These are phyloP conservation scores for Phytophthora tentaculata DNA, from an alignment of 352 stramenopile species.

Conservation along the genomic window DNA sequence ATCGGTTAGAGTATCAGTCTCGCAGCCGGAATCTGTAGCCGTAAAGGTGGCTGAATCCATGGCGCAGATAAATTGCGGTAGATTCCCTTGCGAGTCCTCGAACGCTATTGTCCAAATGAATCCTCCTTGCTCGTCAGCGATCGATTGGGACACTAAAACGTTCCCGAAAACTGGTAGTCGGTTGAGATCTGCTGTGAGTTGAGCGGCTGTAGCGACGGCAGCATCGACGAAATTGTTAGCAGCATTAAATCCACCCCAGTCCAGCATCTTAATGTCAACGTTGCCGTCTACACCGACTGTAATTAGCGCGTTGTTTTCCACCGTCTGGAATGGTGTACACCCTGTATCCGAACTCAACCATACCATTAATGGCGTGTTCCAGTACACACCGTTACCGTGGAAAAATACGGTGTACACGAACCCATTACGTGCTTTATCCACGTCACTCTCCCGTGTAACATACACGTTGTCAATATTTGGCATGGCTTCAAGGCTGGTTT, in stretches of 20 bases:
- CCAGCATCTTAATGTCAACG: conserved; percentile 47
- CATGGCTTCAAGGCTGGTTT: conserved; percentile 59
- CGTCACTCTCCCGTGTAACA: conserved; percentile 53
- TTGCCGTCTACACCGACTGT: conserved; percentile 35
- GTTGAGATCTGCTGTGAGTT: conserved; percentile 59
- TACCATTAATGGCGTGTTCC: conserved; percentile 34
- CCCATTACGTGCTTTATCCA: conserved; percentile 48
- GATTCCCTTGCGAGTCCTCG: conserved; percentile 63
- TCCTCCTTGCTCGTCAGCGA: conserved; percentile 70
- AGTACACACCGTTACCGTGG: conserved; percentile 72
- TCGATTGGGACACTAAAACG: conserved; percentile 69
- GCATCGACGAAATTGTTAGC: conserved; percentile 65
- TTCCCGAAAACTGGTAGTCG: conserved; percentile 65
- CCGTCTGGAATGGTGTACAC: conserved; percentile 66
- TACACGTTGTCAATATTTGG: conserved; percentile 79
- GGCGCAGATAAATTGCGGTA: conserved; percentile 81
- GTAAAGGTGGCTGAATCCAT: conserved; percentile 58
- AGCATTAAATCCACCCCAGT: conserved; percentile 55
- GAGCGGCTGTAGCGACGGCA: conserved; percentile 39
- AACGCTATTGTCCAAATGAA: conserved; percentile 85
- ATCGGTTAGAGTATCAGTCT: conserved; percentile 70
- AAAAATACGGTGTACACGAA: conserved; percentile 81
- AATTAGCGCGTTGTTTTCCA: conserved; percentile 69
- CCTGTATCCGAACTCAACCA: conserved; percentile 15
- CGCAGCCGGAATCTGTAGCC: conserved; percentile 40